Percentiles rank a stretch among this genome's conserved stretches.
These are phyloP conservation scores for Picea abies DNA, from an alignment of 83 land plant species.

Conservation along the genomic window DNA sequence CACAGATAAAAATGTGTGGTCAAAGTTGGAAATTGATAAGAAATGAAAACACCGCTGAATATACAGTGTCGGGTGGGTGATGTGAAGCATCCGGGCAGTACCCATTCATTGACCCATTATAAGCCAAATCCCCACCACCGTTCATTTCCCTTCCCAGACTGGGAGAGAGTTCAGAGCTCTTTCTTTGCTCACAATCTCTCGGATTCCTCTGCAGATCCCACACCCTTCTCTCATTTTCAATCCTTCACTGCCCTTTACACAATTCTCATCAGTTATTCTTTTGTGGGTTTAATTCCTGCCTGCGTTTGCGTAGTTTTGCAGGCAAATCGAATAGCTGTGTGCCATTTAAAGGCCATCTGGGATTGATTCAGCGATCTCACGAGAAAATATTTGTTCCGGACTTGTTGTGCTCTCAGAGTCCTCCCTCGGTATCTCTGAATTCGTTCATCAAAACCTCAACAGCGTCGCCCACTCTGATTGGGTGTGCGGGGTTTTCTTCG, in stretches of 20 bases:
- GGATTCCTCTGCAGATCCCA: not conserved
- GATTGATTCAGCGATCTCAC: not conserved
- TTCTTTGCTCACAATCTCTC: constrained; percentile 6
- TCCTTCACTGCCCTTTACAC: no score
- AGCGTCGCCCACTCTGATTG: constrained; percentile 8
- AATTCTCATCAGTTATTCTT: not conserved
- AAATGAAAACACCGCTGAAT: no score
- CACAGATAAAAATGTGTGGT: no score
- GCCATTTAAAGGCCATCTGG: no score
- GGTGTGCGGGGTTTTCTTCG: constrained; percentile 46
- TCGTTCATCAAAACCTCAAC: not conserved
- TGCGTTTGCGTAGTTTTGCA: not conserved
- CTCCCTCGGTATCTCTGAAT: constrained; percentile 10
- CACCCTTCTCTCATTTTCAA: not conserved
- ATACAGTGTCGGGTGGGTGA: no score
- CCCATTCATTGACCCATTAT: no score
- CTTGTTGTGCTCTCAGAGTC: not conserved
- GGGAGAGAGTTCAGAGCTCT: not conserved
- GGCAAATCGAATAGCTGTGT: no score
- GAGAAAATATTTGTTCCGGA: not conserved
- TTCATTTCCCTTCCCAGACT: no score
- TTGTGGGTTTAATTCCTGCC: not conserved
- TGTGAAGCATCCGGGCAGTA: no score
- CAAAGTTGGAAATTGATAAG: no score
- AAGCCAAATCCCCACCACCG: no score